phyloP scores from a whole-genome alignment of 331 rosid genomes.

The Rhamnella rubrinervis region DNA sequence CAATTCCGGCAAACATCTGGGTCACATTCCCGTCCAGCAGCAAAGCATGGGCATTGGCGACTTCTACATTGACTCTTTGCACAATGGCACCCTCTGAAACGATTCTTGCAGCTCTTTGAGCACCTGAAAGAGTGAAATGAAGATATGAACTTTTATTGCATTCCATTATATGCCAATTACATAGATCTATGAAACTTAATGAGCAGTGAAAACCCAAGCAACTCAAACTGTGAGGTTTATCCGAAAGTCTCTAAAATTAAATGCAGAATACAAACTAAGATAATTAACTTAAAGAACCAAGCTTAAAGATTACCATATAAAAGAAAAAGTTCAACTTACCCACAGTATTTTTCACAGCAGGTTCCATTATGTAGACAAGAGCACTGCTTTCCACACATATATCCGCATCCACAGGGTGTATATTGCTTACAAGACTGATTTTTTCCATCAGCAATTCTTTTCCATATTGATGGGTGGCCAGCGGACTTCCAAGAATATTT shows the following conservation, averaged over 20 bases:
- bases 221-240: background rate
- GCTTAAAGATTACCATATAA: background rate
- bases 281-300: too few species aligned
- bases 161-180: slow-evolving; percentile 1
- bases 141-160: too few species aligned
- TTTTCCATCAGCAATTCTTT: slow-evolving; percentile 55
- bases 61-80: slow-evolving; percentile 83
- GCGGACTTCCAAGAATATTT: slow-evolving; percentile 76
- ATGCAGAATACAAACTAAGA: background rate
- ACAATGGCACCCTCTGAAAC: slow-evolving; percentile 91
- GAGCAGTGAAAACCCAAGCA: background rate
- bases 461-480: slow-evolving; percentile 66
- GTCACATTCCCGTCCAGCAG: slow-evolving; percentile 85
- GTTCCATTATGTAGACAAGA: slow-evolving; percentile 56
- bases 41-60: slow-evolving; percentile 92
- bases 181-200: background rate
- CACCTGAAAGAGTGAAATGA: slow-evolving; percentile 46
- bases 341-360: slow-evolving; percentile 91
- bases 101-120: slow-evolving; percentile 69
- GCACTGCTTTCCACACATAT: slow-evolving; percentile 75
- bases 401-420: slow-evolving; percentile 72
- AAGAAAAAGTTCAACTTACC: slow-evolving; percentile 50
- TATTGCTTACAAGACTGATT: slow-evolving; percentile 53
- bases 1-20: slow-evolving; percentile 95
- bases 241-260: background rate